A percentile compares a stretch with the other conserved stretches of the same genome.
Evolutionary conservation across 2,329 filamentous ascomycete genomes (phyloP).

Genomic region (Aspergillus viridinutans): DNA sequence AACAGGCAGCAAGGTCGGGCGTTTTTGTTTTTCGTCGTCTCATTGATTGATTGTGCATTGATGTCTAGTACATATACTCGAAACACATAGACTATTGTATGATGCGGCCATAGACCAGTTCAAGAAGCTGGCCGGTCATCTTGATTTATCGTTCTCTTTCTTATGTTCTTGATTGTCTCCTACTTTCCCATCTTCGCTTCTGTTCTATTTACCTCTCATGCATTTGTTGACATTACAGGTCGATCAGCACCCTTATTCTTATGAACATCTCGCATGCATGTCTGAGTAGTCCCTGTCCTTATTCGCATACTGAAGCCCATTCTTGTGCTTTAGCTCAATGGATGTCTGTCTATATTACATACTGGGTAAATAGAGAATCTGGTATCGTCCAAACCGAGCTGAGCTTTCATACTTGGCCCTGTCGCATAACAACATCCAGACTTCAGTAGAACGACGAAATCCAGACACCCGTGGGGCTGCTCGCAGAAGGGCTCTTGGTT

Average conservation of each 20-base stretch:
- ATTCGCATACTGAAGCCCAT: background rate
- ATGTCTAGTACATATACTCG: background rate
- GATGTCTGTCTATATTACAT: no score
- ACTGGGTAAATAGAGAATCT: no score
- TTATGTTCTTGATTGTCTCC: background rate
- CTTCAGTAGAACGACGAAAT: no score
- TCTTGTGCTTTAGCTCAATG: no score
- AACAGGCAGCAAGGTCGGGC: background rate
- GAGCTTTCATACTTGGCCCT: no score
- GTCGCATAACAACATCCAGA: no score
- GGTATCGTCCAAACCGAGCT: no score
- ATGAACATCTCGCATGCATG: background rate
- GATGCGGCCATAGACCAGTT: background rate
- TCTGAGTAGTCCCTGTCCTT: background rate
- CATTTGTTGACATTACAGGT: background rate
- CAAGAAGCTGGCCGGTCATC: background rate
- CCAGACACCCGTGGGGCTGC: background rate
- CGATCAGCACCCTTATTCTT: no score
- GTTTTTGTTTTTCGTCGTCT: background rate
- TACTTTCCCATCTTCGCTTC: no score
- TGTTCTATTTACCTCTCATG: background rate
- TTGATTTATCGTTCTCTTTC: background rate
- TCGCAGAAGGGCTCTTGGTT: background rate
- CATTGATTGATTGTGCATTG: background rate
- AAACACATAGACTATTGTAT: background rate